Evolutionary conservation across 2,329 filamentous ascomycete genomes (phyloP).

Genomic region (Pestalotiopsis sp.): DNA sequence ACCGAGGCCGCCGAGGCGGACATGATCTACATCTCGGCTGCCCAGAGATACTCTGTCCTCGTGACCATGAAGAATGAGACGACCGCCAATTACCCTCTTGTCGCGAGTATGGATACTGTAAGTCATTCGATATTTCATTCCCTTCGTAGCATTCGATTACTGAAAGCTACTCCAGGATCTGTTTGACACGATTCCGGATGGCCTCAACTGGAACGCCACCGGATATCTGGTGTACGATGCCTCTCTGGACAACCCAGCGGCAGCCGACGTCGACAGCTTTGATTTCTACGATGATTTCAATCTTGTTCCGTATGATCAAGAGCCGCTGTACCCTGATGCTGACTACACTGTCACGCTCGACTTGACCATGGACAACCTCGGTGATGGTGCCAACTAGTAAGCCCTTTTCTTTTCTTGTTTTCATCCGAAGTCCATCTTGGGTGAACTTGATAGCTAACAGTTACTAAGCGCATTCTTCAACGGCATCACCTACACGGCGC

Average conservation of each 20-base stretch:
- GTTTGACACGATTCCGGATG: slow-evolving; percentile 69
- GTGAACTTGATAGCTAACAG: slow-evolving; percentile 30
- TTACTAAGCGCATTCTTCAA: slow-evolving; percentile 64
- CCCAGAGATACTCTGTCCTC: slow-evolving; percentile 67
- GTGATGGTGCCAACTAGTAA: slow-evolving; percentile 69
- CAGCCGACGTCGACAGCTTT: slow-evolving; percentile 63
- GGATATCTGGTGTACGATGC: slow-evolving; percentile 66
- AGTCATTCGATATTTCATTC: slow-evolving; percentile 22
- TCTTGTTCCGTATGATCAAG: slow-evolving; percentile 70
- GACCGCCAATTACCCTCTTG: slow-evolving; percentile 66
- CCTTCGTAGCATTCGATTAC: too few relatives aligned
- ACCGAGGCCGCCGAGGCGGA: slow-evolving; percentile 61
- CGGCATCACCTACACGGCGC: slow-evolving; percentile 73
- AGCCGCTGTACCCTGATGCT: slow-evolving; percentile 61
- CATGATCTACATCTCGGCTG: slow-evolving; percentile 68
- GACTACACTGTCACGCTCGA: slow-evolving; percentile 66
- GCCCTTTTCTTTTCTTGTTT: slow-evolving; percentile 48
- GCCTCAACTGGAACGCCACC: slow-evolving; percentile 70
- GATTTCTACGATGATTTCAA: slow-evolving; percentile 74
- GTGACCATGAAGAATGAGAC: slow-evolving; percentile 67
- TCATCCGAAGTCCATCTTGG: slow-evolving; percentile 42
- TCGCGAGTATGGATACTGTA: slow-evolving; percentile 71
- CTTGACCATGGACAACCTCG: slow-evolving; percentile 68
- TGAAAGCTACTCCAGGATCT: slow-evolving; percentile 48
- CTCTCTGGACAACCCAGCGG: slow-evolving; percentile 45